Evolutionary conservation across 2,329 filamentous ascomycete species (phyloP), one percentile per base, ranked within the genome.

Genomic region (Coniella lustricola): DNA sequence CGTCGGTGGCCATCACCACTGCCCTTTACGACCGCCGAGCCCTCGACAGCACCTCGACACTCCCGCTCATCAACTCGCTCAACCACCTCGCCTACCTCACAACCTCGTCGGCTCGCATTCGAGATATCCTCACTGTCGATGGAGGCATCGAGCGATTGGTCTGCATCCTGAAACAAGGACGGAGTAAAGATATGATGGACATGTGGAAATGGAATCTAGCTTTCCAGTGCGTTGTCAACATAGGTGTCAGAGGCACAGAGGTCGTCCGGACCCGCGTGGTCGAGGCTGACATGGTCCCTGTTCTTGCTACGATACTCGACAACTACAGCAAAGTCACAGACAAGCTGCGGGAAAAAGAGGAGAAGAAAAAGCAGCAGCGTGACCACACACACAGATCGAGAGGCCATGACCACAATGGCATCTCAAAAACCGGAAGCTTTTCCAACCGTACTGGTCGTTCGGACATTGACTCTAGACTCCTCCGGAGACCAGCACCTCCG

Each of bases 171-270:
- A 98, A 98, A 70, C 89, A 95, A 69, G 93, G 93, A 55, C 80
- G 93, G 64, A 96, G 88, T 71, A 94, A 90, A 69, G 91, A 98
- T 66, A 85, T 96, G 83, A 96, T 97, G 91, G 91, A 96, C 67
- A 95, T 95, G 87, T 98, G 93, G 93, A 97, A 97, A 70, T 98
- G 93, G 93, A 98, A 96, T 63, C 77, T 98, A 54, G 93, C 93
- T 46, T 98, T 98, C 67, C 93, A 97, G 69, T 98, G 93, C 67
- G 90, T 97, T 56, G 93, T 98, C 64, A 98, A 98, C 67, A 97
- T 98, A 63, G 93, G 93, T 49, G 91, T 98, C 52, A 82, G 93
- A 58, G 93, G 93, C 52, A 96, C 93, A 12, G 93, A 98, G 71
- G 84, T 81, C 57, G 93, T 98, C 51, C 82, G 93, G 58, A 97